These are phyloP conservation scores for Colletotrichum melonis DNA, from an alignment of 2,329 filamentous ascomycete genomes.

Conservation along the genomic window DNA sequence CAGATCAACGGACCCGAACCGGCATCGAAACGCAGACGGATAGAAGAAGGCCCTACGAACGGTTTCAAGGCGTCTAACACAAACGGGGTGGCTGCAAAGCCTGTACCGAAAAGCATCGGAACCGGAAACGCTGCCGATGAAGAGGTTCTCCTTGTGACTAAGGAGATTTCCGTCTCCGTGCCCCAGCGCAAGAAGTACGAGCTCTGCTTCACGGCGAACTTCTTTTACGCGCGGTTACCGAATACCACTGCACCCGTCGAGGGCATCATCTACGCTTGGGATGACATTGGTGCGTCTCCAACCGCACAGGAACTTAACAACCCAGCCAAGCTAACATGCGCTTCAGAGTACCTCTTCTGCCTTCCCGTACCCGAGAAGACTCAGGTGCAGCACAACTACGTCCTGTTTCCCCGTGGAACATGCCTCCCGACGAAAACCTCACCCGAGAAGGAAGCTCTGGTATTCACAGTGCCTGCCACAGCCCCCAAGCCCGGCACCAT, in stretches of 20 bases:
- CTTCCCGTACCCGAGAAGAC: slow-evolving; percentile 74
- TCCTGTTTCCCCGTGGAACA: slow-evolving; percentile 69
- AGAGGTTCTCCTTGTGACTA: slow-evolving; percentile 67
- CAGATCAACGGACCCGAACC: slow-evolving; percentile 57
- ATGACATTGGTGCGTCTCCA: slow-evolving; percentile 64
- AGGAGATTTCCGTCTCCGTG: slow-evolving; percentile 75
- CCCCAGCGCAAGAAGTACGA: slow-evolving; percentile 77
- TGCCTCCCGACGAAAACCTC: slow-evolving; percentile 62
- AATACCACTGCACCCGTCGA: slow-evolving; percentile 63
- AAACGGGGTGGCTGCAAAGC: slow-evolving; percentile 36
- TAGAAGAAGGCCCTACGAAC: slow-evolving; percentile 54
- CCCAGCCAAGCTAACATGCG: background rate
- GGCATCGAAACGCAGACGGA: slow-evolving; percentile 63
- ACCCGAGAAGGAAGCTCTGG: slow-evolving; percentile 65
- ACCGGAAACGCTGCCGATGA: slow-evolving; percentile 58
- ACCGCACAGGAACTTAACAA: background rate
- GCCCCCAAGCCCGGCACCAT: slow-evolving; percentile 71
- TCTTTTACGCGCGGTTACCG: slow-evolving; percentile 67
- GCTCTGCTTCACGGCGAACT: slow-evolving; percentile 69
- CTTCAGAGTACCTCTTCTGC: slow-evolving; percentile 70
- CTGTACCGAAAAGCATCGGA: slow-evolving; percentile 37
- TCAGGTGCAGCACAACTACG: slow-evolving; percentile 74
- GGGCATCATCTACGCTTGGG: slow-evolving; percentile 69
- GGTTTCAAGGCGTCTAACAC: slow-evolving; percentile 40
- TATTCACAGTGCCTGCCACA: slow-evolving; percentile 71